Evolutionary conservation across 139 green algal genomes (phyloP).

Genomic region (Tetradesmus lagerheimii): DNA sequence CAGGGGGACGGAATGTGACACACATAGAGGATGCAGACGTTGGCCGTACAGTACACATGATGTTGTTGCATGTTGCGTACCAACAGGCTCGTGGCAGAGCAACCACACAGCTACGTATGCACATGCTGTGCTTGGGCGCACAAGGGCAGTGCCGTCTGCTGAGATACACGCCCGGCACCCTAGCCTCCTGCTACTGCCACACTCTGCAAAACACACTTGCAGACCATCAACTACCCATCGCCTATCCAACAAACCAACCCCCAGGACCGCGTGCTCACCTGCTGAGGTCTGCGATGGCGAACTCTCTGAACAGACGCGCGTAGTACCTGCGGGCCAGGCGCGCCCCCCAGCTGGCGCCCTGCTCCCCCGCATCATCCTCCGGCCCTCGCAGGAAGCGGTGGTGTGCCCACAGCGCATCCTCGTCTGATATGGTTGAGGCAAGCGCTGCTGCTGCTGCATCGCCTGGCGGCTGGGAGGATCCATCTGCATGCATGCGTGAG

Average conservation of each 20-base stretch:
- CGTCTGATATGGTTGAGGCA: constrained; percentile 58
- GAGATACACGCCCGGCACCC: background rate
- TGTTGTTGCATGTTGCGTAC: no score
- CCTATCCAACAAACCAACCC: background rate
- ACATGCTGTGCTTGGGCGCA: no score
- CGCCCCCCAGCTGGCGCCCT: constrained; percentile 72
- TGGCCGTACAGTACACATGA: no score
- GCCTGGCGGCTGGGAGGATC: background rate
- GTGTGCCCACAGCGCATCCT: constrained; percentile 63
- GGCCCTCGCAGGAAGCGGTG: constrained; percentile 77
- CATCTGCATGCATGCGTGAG: constrained; percentile 23
- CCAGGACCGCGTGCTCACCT: constrained; percentile 66
- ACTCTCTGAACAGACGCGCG: constrained; percentile 92
- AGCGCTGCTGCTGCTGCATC: constrained; percentile 13
- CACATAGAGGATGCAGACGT: no score
- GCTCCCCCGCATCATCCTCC: constrained; percentile 69
- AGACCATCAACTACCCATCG: background rate
- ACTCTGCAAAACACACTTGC: background rate
- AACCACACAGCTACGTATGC: no score
- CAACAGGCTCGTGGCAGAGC: no score
- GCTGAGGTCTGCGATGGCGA: constrained; percentile 91
- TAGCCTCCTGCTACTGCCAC: background rate
- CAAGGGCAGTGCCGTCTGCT: background rate
- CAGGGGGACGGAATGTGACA: background rate
- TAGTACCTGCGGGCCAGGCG: constrained; percentile 88